These are phyloP conservation scores for Murraya koenigii DNA, from an alignment of 345 rosid genomes.

Conservation along the genomic window DNA sequence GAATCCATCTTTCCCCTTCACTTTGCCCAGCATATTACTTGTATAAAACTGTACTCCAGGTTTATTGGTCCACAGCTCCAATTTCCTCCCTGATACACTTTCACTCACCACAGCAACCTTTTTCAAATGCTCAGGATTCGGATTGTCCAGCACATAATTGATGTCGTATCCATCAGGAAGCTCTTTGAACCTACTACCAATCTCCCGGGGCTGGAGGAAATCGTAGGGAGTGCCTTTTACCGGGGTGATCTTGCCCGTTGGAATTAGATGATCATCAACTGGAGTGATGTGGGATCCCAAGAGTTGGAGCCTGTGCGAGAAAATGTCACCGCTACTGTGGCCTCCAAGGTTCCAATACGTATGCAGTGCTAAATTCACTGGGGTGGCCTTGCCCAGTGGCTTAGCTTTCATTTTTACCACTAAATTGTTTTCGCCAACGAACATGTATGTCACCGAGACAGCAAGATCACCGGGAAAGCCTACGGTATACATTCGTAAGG, in stretches of 20 bases:
- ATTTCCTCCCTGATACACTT: conserved; percentile 53
- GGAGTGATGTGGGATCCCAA: conserved; percentile 54
- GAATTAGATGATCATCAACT: conserved; percentile 66
- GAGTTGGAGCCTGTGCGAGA: conserved; percentile 57
- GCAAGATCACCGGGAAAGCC: conserved; percentile 79
- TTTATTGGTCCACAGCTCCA: conserved; percentile 70
- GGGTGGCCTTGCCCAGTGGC: conserved; percentile 55
- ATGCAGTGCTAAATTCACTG: conserved; percentile 75
- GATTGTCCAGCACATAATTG: conserved; percentile 56
- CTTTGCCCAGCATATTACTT: conserved; percentile 42
- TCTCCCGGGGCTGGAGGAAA: conserved; percentile 44
- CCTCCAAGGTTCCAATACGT: conserved; percentile 82
- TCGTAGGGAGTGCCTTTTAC: conserved; percentile 61
- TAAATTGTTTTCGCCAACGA: conserved; percentile 51
- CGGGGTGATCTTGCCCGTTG: conserved; percentile 51
- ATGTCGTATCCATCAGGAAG: conserved; percentile 71
- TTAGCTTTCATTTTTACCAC: conserved; percentile 56
- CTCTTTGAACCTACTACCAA: conserved; percentile 48
- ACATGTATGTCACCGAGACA: conserved; percentile 57
- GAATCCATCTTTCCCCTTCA: conserved; percentile 49
- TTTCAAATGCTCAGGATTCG: conserved; percentile 29
- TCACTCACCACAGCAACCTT: conserved; percentile 60
- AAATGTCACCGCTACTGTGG: conserved; percentile 62
- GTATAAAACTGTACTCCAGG: conserved; percentile 79
- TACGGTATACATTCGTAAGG: not conserved